Conservation (phyloP, 257 asterid genomes). For the Solanum pennellii region DNA sequence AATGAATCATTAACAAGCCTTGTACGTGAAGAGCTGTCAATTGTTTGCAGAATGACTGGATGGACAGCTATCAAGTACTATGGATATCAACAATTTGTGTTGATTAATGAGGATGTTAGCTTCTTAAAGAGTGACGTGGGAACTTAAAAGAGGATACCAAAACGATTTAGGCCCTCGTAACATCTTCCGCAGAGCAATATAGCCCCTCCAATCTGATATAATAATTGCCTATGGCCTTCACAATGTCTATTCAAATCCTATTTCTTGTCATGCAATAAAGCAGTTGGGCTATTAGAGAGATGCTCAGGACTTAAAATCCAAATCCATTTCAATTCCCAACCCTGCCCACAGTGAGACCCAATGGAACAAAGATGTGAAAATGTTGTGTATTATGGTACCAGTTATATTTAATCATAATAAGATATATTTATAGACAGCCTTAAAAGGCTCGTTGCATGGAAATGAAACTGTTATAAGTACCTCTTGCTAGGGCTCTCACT, state of each 20-base stretch:
- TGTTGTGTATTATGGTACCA: background rate
- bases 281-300: background rate
- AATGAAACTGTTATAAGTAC: conserved; percentile 19
- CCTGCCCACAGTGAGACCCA: background rate
- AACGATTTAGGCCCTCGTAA: background rate
- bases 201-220: background rate
- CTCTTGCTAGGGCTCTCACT: conserved; percentile 89
- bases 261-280: background rate
- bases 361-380: background rate
- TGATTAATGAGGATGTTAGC: background rate
- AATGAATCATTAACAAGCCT: background rate
- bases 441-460: background rate
- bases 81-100: background rate
- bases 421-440: background rate
- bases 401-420: background rate
- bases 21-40: background rate
- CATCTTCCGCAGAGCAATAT: background rate
- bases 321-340: background rate
- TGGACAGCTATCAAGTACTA: background rate
- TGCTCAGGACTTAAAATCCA: background rate
- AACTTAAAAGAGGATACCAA: background rate
- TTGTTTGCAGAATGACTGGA: background rate
- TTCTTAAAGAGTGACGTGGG: background rate
- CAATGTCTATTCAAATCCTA: background rate
- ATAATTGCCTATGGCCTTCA: background rate